Evolutionary conservation across 306 rosid species (phyloP).

Genomic region (Malus sylvestris): DNA sequence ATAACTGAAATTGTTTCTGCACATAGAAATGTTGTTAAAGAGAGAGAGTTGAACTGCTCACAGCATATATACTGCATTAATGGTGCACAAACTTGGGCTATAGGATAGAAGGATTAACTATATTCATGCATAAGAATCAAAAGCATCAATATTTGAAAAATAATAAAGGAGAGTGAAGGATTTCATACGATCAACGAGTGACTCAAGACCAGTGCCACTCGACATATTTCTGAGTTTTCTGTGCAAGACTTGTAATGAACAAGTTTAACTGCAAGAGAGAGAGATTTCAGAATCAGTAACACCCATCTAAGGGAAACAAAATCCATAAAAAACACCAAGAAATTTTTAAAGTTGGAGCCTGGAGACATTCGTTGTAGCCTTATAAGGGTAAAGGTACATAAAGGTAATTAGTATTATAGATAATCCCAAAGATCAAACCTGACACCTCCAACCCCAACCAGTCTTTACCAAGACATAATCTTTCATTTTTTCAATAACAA

Average conservation of each 20-base stretch:
- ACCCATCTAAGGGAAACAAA: not conserved
- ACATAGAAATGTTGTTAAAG: not conserved
- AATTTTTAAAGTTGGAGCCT: not conserved
- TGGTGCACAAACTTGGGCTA: not conserved
- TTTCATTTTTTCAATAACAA: not conserved
- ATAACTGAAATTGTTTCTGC: constrained; percentile 87
- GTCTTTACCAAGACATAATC: not conserved
- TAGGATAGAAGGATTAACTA: not conserved
- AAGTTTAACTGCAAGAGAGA: constrained; percentile 4
- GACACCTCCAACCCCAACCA: not conserved
- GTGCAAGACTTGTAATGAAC: not conserved
- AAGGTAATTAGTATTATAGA: not conserved
- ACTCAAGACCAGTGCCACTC: constrained; percentile 41
- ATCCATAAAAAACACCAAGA: not conserved
- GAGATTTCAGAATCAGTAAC: not conserved
- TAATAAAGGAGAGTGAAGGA: not conserved
- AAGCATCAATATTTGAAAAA: not conserved
- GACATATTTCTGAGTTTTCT: constrained; percentile 29
- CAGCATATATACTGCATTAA: not conserved
- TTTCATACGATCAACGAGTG: constrained; percentile 49
- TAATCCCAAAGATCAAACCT: not conserved
- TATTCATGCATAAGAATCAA: not conserved
- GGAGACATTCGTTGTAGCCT: not conserved
- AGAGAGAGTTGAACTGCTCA: not conserved
- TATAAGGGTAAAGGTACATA: not conserved